Evolutionary conservation across 1,284 basidiomycete genomes (phyloP).

Genomic region (Stereum hirsutum): DNA sequence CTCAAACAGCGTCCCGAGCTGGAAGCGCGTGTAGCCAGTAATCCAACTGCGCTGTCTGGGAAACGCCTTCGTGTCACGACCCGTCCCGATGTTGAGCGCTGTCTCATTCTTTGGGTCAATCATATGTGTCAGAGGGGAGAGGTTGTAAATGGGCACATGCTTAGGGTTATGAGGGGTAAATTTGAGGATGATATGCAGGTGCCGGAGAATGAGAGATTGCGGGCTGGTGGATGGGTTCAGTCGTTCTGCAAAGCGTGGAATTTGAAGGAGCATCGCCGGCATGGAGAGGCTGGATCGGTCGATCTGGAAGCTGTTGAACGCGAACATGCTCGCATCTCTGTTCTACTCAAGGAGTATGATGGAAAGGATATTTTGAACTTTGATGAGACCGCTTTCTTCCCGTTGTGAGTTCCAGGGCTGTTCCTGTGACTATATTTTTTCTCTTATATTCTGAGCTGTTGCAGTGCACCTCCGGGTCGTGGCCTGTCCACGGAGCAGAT

Average conservation of each 20-base stretch:
- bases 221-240: slow-evolving; percentile 18
- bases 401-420: not conserved
- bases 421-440: not conserved
- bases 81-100: slow-evolving; percentile 21
- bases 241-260: slow-evolving; percentile 4
- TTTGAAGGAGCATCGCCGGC: not conserved
- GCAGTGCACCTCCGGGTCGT: not conserved
- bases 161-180: slow-evolving; percentile 16
- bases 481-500: slow-evolving; percentile 17
- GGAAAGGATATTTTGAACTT: not conserved
- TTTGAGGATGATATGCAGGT: slow-evolving; percentile 22
- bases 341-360: not conserved
- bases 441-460: not conserved
- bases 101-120: slow-evolving; percentile 20
- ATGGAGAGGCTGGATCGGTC: not conserved
- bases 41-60: slow-evolving; percentile 15
- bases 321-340: not conserved
- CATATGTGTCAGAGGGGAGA: slow-evolving; percentile 19
- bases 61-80: slow-evolving; percentile 17
- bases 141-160: slow-evolving; percentile 20
- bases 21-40: slow-evolving; percentile 9
- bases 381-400: not conserved
- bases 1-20: not conserved
- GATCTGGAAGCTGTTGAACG: not conserved
- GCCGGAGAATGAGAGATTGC: slow-evolving; percentile 17